Evolutionary conservation across 106 monocot species (phyloP).

Genomic region (Cymbidium sinense): DNA sequence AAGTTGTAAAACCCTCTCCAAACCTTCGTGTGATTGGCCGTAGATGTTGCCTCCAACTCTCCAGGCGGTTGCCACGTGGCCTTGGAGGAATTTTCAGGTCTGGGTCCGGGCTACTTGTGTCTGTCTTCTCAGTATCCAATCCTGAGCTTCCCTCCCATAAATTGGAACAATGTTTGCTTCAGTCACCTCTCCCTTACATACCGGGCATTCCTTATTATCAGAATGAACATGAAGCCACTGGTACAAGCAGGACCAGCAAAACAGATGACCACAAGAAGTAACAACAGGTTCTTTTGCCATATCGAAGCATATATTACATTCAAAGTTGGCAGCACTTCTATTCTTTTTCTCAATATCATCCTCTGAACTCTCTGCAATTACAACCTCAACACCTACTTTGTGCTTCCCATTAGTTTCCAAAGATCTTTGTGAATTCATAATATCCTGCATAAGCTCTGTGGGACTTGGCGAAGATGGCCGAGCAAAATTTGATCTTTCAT

Average conservation of each 20-base stretch:
- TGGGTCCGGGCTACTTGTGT: slow-evolving; percentile 12
- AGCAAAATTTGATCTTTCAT: slow-evolving; percentile 17
- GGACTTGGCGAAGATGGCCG: slow-evolving; percentile 4
- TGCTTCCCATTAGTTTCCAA: slow-evolving; percentile 41
- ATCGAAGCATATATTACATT: slow-evolving; percentile 87
- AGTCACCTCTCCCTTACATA: slow-evolving; percentile 82
- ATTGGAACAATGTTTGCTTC: slow-evolving; percentile 69
- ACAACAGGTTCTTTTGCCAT: slow-evolving; percentile 75
- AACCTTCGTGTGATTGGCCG: slow-evolving; percentile 49
- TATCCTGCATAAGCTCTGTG: slow-evolving; percentile 12
- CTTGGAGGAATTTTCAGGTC: slow-evolving; percentile 63
- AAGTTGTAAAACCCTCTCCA: slow-evolving; percentile 30
- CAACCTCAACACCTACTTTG: slow-evolving; percentile 23
- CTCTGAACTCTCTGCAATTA: slow-evolving; percentile 26
- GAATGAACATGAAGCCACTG: slow-evolving; percentile 77
- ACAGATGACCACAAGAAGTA: slow-evolving; percentile 85
- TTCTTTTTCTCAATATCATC: slow-evolving; percentile 33
- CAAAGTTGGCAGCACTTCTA: slow-evolving; percentile 40
- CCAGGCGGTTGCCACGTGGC: slow-evolving; percentile 54
- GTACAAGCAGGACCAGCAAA: slow-evolving; percentile 92
- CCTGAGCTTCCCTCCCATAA: slow-evolving; percentile 51
- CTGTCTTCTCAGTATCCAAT: slow-evolving; percentile 16
- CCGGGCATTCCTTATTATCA: slow-evolving; percentile 73
- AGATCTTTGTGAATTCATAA: slow-evolving; percentile 16
- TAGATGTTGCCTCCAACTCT: slow-evolving; percentile 71